Base-by-base conservation (phyloP, 306 rosid species). In the Begonia fuchsioides region DNA sequence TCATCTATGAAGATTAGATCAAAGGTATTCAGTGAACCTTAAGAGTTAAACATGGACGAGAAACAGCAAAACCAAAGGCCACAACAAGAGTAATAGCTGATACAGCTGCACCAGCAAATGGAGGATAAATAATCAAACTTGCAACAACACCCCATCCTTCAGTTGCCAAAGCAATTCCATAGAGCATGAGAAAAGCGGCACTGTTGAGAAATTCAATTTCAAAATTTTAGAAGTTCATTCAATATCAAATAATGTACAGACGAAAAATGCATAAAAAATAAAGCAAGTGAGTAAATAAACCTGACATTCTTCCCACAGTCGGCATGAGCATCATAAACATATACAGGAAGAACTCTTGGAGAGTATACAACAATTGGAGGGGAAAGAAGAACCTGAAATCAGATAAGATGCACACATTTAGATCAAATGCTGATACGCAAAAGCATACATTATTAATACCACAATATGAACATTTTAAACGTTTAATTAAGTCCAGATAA, bases 81-180 rank as follows among this genome's bases (percentile, higher is more conserved):
- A 79, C 96, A 66, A 92, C 98, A 61, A 92, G 94, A 17, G 96
- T 92, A 62, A 85, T 44, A 60, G 98, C 98, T 39, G 98, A 92
- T 51, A 92, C 96, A 51, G 98, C 94, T 1, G 98, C 98, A 50
- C 98, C 98, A 56, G 96, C 98, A 74, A 92, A 92, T 26, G 98
- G 98, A 13, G 98, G 98, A 77, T 85, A 92, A 55, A 92, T 82
- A 68, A 75, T 80, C 73, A 92, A 66, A 75, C 98, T 92, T 20
- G 98, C 98, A 67, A 92, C 96, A 47, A 92, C 98, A 43, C 98
- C 98, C 98, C 98, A 92, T 55, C 96, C 98, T 71, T 92, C 98
- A 47, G 96, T 92, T 55, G 98, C 98, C 71, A 92, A 74, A 20
- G 98, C 98, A 79, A 92, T 79, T 76, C 96, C 98, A 66, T 92